phyloP scores from a whole-genome alignment of 2,329 filamentous ascomycete genomes.

The Parastagonospora avenae region DNA sequence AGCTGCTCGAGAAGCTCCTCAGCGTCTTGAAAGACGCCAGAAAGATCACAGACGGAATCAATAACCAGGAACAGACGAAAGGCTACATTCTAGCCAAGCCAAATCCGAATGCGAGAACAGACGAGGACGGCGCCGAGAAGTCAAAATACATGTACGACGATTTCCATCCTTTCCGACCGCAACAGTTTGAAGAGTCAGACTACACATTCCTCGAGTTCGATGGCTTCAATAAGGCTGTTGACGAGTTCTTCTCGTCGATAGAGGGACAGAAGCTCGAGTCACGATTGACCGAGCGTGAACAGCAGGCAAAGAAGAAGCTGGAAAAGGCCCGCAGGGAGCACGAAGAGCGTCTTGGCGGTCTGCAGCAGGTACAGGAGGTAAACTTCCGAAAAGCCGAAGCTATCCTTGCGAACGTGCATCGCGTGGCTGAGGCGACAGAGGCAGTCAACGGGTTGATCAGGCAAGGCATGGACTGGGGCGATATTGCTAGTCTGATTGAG shows the following conservation, averaged over 20 bases:
- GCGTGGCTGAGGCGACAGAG: constrained; percentile 90
- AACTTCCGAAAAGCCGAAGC: constrained; percentile 88
- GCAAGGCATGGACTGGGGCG: constrained; percentile 97
- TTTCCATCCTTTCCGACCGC: constrained; percentile 89
- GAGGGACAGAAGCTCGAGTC: constrained; percentile 93
- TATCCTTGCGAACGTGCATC: constrained; percentile 87
- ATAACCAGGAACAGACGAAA: constrained; percentile 66
- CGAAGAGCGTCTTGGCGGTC: constrained; percentile 78
- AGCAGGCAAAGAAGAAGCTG: constrained; percentile 79
- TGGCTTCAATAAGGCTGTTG: constrained; percentile 89
- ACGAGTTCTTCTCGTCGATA: constrained; percentile 96
- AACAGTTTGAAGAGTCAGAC: constrained; percentile 73
- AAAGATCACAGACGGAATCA: constrained; percentile 71
- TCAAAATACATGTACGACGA: constrained; percentile 78
- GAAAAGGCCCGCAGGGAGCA: constrained; percentile 86
- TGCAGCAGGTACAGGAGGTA: constrained; percentile 79
- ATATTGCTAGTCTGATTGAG: constrained; percentile 86
- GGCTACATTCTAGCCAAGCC: constrained; percentile 87
- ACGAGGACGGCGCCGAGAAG: constrained; percentile 50
- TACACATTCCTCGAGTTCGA: constrained; percentile 76
- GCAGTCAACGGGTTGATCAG: constrained; percentile 90
- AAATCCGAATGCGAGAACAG: constrained; percentile 43
- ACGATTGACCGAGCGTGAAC: constrained; percentile 78
- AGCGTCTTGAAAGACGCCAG: constrained; percentile 72
- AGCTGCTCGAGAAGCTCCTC: constrained; percentile 69